Evolutionary conservation across 1,284 basidiomycete genomes (phyloP).

Genomic region (Mycena sp.): DNA sequence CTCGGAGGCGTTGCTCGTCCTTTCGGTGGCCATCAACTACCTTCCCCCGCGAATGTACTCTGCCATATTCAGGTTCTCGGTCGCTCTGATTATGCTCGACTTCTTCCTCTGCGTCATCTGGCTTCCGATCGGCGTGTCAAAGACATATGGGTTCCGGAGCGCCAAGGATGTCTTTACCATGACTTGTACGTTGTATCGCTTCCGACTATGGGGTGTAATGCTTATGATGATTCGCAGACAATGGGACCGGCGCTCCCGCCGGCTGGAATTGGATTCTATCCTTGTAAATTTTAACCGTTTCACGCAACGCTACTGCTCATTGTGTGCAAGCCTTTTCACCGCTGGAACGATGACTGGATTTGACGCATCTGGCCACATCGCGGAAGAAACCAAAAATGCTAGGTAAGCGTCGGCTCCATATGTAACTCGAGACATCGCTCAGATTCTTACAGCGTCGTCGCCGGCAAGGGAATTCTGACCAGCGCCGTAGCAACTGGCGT

Average conservation of each 20-base stretch:
- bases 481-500: constrained; percentile 80
- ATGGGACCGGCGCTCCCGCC: constrained; percentile 84
- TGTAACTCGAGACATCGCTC: background rate
- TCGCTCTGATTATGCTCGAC: constrained; percentile 81
- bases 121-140: constrained; percentile 87
- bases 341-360: constrained; percentile 88
- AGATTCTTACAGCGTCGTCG: constrained; percentile 62
- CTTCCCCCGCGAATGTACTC: constrained; percentile 81
- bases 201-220: no score
- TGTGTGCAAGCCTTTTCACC: constrained; percentile 77
- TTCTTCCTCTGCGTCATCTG: constrained; percentile 88
- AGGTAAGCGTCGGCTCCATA: constrained; percentile 52
- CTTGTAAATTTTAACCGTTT: constrained; percentile 68
- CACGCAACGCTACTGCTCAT: no score
- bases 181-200: constrained; percentile 71
- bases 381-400: constrained; percentile 90
- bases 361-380: constrained; percentile 89
- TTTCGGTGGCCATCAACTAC: constrained; percentile 84
- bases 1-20: constrained; percentile 73
- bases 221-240: constrained; percentile 58
- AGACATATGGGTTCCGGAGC: constrained; percentile 83
- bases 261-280: constrained; percentile 90
- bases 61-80: constrained; percentile 76
- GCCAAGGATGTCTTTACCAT: constrained; percentile 83
- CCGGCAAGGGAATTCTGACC: constrained; percentile 81